phyloP scores from a whole-genome alignment of 1,139 yeast genomes.

The Blastobotrys proliferans region DNA sequence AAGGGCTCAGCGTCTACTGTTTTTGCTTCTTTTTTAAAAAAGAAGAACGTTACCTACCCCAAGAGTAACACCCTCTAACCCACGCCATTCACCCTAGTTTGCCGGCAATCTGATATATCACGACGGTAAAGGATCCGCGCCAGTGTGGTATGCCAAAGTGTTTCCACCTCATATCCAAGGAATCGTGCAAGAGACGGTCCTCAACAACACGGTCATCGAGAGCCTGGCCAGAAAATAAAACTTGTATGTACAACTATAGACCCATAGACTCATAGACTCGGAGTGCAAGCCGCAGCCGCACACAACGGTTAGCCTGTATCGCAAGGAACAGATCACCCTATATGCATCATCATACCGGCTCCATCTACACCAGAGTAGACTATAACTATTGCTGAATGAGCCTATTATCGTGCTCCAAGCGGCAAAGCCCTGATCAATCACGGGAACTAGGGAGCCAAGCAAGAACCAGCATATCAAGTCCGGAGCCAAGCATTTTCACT shows the following conservation, averaged over 20 bases:
- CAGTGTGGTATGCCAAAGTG: conserved; percentile 72
- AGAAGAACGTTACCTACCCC: too few species aligned
- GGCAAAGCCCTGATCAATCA: too few species aligned
- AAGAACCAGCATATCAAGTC: too few species aligned
- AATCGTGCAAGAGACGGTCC: conserved; percentile 51
- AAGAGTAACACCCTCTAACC: neutral
- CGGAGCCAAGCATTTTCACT: too few species aligned
- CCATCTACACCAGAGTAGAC: too few species aligned
- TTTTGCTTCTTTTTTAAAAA: neutral
- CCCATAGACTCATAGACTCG: neutral
- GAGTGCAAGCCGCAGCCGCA: too few species aligned
- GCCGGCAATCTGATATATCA: conserved; percentile 70
- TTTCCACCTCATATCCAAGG: conserved; percentile 64
- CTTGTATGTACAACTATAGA: neutral
- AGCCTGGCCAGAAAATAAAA: conserved; percentile 44
- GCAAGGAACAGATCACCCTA: too few species aligned
- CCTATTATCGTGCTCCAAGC: too few species aligned
- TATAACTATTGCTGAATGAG: too few species aligned
- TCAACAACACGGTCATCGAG: conserved; percentile 45
- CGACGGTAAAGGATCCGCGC: conserved; percentile 32
- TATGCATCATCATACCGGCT: too few species aligned
- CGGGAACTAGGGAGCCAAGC: too few species aligned
- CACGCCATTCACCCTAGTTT: conserved; percentile 36
- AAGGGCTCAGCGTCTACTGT: neutral
- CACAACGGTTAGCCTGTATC: too few species aligned